phyloP scores from a whole-genome alignment of 768 basidiomycete species.

The Auricularia sp. region DNA sequence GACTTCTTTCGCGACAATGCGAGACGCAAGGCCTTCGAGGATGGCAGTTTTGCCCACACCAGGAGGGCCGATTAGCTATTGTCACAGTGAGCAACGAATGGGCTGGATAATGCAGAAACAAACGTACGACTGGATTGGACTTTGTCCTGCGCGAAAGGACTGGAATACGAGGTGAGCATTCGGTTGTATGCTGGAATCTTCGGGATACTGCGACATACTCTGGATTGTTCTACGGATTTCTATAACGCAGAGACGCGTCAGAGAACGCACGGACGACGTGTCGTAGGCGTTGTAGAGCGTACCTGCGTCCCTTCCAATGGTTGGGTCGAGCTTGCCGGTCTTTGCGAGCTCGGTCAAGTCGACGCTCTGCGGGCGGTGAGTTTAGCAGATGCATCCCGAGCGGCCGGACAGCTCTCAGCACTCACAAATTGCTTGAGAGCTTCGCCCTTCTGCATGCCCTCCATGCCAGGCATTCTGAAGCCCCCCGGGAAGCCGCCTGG shows the following conservation, averaged over 20 bases:
- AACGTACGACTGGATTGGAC: constrained; percentile 75
- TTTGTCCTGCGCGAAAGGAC: constrained; percentile 84
- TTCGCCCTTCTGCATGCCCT: constrained; percentile 52
- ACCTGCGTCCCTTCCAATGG: constrained; percentile 84
- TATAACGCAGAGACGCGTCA: constrained; percentile 14
- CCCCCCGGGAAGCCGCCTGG: constrained; percentile 2
- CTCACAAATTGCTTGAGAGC: constrained; percentile 71
- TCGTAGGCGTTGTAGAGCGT: constrained; percentile 7
- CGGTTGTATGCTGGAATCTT: neutral
- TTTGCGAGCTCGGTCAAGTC: constrained; percentile 79
- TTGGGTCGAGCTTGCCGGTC: constrained; percentile 80
- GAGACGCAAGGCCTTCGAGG: constrained; percentile 76
- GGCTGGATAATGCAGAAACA: neutral
- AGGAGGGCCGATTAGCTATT: constrained; percentile 69
- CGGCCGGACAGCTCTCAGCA: constrained; percentile 7
- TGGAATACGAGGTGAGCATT: constrained; percentile 16
- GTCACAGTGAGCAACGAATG: neutral
- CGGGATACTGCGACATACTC: constrained; percentile 27
- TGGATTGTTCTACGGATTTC: constrained; percentile 89
- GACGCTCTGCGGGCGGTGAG: constrained; percentile 39
- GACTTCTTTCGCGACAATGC: constrained; percentile 82
- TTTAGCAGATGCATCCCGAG: neutral
- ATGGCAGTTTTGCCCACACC: constrained; percentile 93
- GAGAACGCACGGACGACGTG: neutral
- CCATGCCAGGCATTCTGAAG: constrained; percentile 2